Base-by-base conservation (phyloP, 805 yeast species). In the Yarrowia hollandica region DNA sequence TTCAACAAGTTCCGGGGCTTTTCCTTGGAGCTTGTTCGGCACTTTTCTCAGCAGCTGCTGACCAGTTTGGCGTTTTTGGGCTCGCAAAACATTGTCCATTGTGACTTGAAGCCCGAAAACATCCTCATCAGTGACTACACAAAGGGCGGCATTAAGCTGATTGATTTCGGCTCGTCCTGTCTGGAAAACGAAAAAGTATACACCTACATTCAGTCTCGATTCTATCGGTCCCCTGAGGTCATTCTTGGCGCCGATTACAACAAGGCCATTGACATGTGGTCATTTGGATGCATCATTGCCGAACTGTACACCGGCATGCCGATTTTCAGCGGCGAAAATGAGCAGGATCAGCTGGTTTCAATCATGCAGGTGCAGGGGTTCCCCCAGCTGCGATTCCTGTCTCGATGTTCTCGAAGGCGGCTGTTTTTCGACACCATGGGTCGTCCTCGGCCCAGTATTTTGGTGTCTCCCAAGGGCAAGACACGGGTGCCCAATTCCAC, bases 191-290 rank as follows among this genome's bases (percentile, higher is more conserved):
- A 87, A 70, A 88, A 94, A n/a, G 85, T 95, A 1, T 96, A 91
- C 63, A 86, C 96, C 55, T 94, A 94, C 70, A 94, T 94, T 61
- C 96, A 97, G 72, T 90, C 97, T 21, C 83, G 99, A 67, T 94
- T 90, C 72, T 91, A 91, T 73, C 81, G 97, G 66, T 96, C 98
- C 0, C 99, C 99, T 0, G 99, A 94, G 72, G 79, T 94, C 62
- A 88, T 94, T 68, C 84, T 94, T 59, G 99, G 99, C 1, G 82
- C 91, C 61, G 80, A 85, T 34, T 94, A 94, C 71, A 83, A 95
- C 4, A 85, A 95, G 2, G 88, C 90, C 68, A 92, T 94, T 61
- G 99, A 94, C 72, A 86, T 91, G 67, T 94, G 99, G 99, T 96
- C 97, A 15, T 77, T 92, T 61, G 99, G 98, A 0, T 92, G 99